phyloP scores from a whole-genome alignment of 2,329 filamentous ascomycete genomes.

The Elsinoe perseae region DNA sequence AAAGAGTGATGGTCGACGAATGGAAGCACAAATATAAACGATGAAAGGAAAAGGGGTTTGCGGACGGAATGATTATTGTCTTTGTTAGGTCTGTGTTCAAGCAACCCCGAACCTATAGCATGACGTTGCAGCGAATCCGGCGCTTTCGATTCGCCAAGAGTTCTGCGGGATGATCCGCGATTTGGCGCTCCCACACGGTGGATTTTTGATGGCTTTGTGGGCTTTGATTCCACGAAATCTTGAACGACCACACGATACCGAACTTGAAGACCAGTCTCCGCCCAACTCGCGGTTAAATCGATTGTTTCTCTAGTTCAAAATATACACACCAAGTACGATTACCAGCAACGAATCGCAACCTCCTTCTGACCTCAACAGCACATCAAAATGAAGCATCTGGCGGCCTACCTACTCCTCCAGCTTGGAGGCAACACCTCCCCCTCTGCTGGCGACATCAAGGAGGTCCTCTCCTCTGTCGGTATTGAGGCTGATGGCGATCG shows the following conservation, averaged over 20 bases:
- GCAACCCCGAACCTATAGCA: not conserved
- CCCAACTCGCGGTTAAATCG: slow-evolving; percentile 90
- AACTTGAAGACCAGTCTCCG: slow-evolving; percentile 99
- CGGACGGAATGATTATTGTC: not conserved
- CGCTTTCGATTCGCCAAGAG: slow-evolving; percentile 15
- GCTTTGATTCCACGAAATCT: slow-evolving; percentile 3
- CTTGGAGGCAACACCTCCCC: slow-evolving; percentile 89
- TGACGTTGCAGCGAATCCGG: slow-evolving; percentile 18
- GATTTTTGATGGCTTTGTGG: slow-evolving; percentile 15
- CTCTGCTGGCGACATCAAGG: slow-evolving; percentile 77
- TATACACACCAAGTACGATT: not conserved
- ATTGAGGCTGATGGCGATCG: slow-evolving; percentile 88
- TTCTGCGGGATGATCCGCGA: slow-evolving; percentile 17
- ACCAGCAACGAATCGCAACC: not conserved
- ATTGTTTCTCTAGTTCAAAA: slow-evolving; percentile 88
- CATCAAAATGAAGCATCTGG: slow-evolving; percentile 98
- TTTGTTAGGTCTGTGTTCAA: slow-evolving; percentile 1
- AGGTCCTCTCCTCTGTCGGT: slow-evolving; percentile 84
- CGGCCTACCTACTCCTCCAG: slow-evolving; percentile 94
- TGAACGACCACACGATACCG: slow-evolving; percentile 35
- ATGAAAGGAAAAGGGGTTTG: not conserved
- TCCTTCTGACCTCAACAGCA: slow-evolving; percentile 18
- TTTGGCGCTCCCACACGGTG: slow-evolving; percentile 17
- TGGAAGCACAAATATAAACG: no score
- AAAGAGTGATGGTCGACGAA: not conserved